These are phyloP conservation scores for Kwoniella sp. DNA, from an alignment of 768 basidiomycete species.

Conservation along the genomic window DNA sequence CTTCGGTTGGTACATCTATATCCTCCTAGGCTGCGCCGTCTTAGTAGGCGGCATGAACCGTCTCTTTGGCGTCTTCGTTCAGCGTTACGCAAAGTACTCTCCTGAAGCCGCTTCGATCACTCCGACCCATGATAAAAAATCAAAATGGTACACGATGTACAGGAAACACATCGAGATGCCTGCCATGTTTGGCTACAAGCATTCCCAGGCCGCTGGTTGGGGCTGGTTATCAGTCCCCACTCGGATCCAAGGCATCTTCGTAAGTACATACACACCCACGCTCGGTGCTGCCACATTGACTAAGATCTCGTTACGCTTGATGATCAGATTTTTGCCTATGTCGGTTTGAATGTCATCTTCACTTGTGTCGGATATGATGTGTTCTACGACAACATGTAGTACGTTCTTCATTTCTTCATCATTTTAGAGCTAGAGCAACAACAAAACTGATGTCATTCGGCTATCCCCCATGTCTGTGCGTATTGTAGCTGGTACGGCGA, in stretches of 20 bases:
- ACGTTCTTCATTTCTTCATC: too few species aligned
- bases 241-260: conserved; percentile 26
- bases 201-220: conserved; percentile 25
- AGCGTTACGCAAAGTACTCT: neutral
- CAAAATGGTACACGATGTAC: conserved; percentile 17
- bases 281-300: too few species aligned
- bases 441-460: too few species aligned
- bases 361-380: conserved; percentile 19
- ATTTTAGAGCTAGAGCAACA: too few species aligned
- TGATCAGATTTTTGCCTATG: conserved; percentile 36
- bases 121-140: neutral
- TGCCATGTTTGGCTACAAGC: conserved; percentile 32
- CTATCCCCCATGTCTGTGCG: too few species aligned
- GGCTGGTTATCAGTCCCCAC: conserved; percentile 26
- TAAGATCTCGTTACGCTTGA: too few species aligned
- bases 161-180: conserved; percentile 22
- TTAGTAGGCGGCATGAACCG: conserved; percentile 23
- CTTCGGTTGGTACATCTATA: conserved; percentile 35
- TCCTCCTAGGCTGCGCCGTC: conserved; percentile 23
- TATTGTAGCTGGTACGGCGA: conserved; percentile 19
- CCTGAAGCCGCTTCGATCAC: conserved; percentile 2
- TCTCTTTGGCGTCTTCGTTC: conserved; percentile 5
- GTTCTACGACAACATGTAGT: conserved; percentile 37
- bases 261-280: too few species aligned
- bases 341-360: conserved; percentile 34